Base-by-base conservation (phyloP, 495 filamentous ascomycete species). In the Daldinia grandis region DNA sequence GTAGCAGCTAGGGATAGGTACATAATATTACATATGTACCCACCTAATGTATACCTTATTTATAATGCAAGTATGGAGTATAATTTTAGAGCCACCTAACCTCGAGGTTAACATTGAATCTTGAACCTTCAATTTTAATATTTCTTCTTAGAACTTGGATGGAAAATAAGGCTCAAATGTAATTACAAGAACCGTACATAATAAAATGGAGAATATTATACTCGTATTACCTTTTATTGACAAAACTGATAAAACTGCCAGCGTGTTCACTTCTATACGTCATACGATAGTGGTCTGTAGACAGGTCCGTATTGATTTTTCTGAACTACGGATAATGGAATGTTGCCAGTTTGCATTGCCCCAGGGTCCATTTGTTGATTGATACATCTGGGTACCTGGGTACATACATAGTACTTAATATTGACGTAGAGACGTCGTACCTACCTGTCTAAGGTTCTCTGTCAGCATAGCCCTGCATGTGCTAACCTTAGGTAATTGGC, bases 331-430 rank as follows among this genome's bases (percentile, higher is more conserved):
- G 69, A 64, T 72, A 72, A 68, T 72, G 56, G 61, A 72, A 72
- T 72, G 69, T 72, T 64, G 69, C 69, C 69, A 72, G 69, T 50
- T 68, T 72, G 64, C 69, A 68, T 60, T 44, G 59, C 69, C 64
- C 50, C 64, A 67, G 62, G 68, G 51, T 62, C 58, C 51, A 44
- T 61, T 49, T 56, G 62, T 62, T 51, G 42, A 58, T 28, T 53
- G 62, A 53, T 53, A 58, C n/a, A n/a, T n/a, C n/a, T n/a, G n/a
- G n/a, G n/a, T n/a, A n/a, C n/a, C n/a, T n/a, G n/a, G n/a, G n/a
- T n/a, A n/a, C n/a, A n/a, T n/a, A n/a, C n/a, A n/a, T n/a, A n/a
- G n/a, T n/a, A n/a, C n/a, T n/a, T n/a, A n/a, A n/a, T n/a, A n/a
- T n/a, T n/a, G n/a, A n/a, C n/a, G n/a, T n/a, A n/a, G 21, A 64